These are phyloP conservation scores for Solanum raphanifolium DNA, from an alignment of 257 asterid genomes.

Conservation along the genomic window DNA sequence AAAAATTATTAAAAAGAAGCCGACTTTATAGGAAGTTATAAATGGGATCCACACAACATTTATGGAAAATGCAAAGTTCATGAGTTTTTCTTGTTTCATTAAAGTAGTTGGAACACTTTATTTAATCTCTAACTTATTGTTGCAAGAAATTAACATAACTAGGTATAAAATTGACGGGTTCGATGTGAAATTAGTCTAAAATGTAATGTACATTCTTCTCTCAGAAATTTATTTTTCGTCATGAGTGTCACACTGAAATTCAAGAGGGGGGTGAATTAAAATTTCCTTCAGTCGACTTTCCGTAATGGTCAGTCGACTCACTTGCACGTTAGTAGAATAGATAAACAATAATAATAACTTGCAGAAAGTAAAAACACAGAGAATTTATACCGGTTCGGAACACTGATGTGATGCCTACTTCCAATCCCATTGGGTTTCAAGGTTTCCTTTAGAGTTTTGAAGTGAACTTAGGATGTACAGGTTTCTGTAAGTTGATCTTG, in stretches of 20 bases:
- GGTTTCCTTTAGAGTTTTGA: too few species aligned
- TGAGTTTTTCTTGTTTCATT: neutral
- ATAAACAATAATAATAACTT: too few species aligned
- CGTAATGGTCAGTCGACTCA: too few species aligned
- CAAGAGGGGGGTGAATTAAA: too few species aligned
- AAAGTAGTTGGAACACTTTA: neutral
- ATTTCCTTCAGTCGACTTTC: too few species aligned
- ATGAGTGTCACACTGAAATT: neutral
- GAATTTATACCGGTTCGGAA: too few species aligned
- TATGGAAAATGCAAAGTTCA: neutral
- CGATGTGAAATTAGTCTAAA: neutral
- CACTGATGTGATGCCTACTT: too few species aligned
- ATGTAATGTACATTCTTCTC: neutral
- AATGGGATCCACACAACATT: neutral
- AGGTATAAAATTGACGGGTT: neutral
- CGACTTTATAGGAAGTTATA: neutral
- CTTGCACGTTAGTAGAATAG: too few species aligned
- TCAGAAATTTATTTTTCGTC: neutral
- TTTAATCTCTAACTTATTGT: neutral
- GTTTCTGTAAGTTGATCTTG: too few species aligned
- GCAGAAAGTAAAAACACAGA: too few species aligned
- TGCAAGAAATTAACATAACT: neutral
- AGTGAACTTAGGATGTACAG: too few species aligned
- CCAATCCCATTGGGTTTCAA: too few species aligned
- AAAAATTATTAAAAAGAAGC: neutral